Conservation (phyloP, 2,329 filamentous ascomycete genomes). For the Penicillium sp. region DNA sequence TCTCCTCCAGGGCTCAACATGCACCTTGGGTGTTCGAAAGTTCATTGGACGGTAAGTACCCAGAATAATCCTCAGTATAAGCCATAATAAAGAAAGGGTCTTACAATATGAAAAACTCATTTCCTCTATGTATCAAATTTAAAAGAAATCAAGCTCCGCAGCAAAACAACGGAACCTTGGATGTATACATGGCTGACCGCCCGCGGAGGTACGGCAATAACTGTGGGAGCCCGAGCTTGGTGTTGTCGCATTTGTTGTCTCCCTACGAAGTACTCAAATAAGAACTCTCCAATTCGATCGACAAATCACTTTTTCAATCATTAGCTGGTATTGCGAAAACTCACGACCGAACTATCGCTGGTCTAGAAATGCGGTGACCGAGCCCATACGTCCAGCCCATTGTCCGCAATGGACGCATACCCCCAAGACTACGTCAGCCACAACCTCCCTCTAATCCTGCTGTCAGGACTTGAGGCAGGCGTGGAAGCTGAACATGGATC, state of each 20-base stretch:
- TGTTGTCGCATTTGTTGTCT: neutral
- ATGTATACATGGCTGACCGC: conserved; percentile 1
- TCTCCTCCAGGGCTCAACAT: neutral
- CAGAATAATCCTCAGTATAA: accelerated
- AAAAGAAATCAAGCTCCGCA: neutral
- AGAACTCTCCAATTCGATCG: neutral
- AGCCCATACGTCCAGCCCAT: conserved; percentile 18
- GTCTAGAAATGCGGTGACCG: conserved; percentile 36
- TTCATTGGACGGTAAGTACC: neutral
- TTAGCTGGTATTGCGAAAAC: neutral
- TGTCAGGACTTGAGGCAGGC: conserved; percentile 68
- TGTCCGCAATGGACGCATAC: conserved; percentile 49
- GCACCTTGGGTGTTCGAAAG: neutral
- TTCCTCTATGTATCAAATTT: neutral
- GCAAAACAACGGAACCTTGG: neutral
- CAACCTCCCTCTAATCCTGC: conserved; percentile 79
- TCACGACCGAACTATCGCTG: neutral
- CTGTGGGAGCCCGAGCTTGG: neutral
- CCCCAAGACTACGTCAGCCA: conserved; percentile 73
- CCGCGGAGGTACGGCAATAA: conserved; percentile 3
- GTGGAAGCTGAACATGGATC: conserved; percentile 32
- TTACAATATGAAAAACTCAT: neutral
- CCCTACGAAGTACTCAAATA: neutral
- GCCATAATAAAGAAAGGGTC: neutral
- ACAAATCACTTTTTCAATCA: neutral